Base-by-base conservation (phyloP, 176 grass and related monocot species). In the Lolium rigidum region DNA sequence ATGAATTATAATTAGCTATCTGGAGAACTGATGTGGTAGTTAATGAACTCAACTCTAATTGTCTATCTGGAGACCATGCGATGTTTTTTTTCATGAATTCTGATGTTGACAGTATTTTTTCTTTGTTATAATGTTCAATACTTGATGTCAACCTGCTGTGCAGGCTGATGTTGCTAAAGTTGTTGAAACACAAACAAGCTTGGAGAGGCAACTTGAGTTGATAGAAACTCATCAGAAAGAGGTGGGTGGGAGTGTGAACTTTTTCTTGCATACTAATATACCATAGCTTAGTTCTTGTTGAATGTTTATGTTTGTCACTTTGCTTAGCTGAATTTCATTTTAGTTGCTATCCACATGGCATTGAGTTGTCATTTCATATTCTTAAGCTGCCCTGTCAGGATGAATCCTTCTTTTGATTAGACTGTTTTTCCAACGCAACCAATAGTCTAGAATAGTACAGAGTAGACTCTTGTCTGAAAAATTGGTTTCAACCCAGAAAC, bases 101-200 rank as follows among this genome's bases (percentile, higher is more conserved):
- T 55, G 21, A 46, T 46, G 16, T 62, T 14, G 22, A 24, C 31
- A 57, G 31, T 82, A 10, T 16, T 6, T 82, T 62, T 67, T 81
- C 38, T 31, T 80, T 2, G 13, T 51, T 15, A 69, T 64, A n/a
- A 52, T 61, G 16, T 69, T 81, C 37, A 54, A 39, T 82, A 59
- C 43, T 70, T 16, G 55, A 20, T 69, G 41, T 49, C 62, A 84
- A 66, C 56, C 10, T 60, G 10, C 78, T 47, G 81, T 87, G 39
- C 51, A 99, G 97, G 97, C 97, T 91, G 97, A 99, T 69, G 97
- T 99, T 60, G 97, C 97, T 57, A 99, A 94, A 88, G 97, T 99
- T 87, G 97, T 99, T 75, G 97, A 99, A 80, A 94, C 92, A 74
- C 94, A 99, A 92, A 99, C 88, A 87, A 86, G 89, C 89, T 90